Conservation (phyloP, 306 rosid genomes). For the Quercus mongolica region DNA sequence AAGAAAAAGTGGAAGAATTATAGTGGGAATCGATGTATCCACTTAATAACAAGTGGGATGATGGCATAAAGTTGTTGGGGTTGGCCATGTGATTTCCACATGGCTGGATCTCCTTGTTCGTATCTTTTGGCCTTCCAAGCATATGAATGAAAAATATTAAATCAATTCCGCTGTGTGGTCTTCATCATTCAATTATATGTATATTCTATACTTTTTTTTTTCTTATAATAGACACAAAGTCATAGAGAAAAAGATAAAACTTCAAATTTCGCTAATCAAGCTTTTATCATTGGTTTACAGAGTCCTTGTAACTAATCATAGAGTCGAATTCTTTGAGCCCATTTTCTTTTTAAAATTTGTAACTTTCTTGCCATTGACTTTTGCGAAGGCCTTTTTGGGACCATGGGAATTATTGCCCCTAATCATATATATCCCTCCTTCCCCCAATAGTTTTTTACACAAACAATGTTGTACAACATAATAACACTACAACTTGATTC, state of each 20-base stretch:
- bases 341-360: background rate
- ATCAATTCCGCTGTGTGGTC: constrained; percentile 3
- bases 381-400: background rate
- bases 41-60: constrained; percentile 28
- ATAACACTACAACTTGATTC: background rate
- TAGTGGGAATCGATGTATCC: constrained; percentile 32
- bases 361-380: background rate
- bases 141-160: background rate
- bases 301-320: background rate
- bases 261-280: background rate
- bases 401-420: background rate
- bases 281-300: constrained; percentile 11
- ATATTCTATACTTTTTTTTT: constrained; percentile 6
- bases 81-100: constrained; percentile 36
- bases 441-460: background rate
- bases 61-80: background rate
- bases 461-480: too few relatives aligned
- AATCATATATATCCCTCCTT: background rate
- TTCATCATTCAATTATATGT: constrained; percentile 11
- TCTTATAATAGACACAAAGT: background rate
- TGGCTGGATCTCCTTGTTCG: constrained; percentile 4
- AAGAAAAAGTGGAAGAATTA: background rate
- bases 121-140: constrained; percentile 1
- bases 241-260: background rate
- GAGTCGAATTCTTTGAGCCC: background rate